Evolutionary conservation across 768 basidiomycete species (phyloP).

Genomic region (Dacryopinax spathularia): DNA sequence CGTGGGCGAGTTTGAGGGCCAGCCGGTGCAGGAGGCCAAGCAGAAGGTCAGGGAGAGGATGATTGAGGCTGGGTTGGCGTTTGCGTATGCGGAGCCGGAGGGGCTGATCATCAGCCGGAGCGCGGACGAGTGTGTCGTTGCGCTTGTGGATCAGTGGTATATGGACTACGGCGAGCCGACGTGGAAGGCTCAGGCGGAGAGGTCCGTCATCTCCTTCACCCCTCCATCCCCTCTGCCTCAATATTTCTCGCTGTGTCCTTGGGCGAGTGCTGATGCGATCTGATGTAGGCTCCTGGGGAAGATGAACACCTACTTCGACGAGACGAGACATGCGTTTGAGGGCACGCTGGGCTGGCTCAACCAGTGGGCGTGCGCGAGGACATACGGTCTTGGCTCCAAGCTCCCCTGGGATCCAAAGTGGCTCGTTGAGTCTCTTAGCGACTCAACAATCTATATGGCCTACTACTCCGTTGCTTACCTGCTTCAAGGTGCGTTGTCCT

Average conservation of each 20-base stretch:
- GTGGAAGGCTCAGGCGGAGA: conserved; percentile 81
- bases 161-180: conserved; percentile 82
- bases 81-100: conserved; percentile 93
- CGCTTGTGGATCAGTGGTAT: conserved; percentile 99
- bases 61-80: conserved; percentile 62
- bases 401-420: conserved; percentile 95
- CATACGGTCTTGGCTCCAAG: conserved; percentile 88
- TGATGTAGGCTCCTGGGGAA: conserved; percentile 48
- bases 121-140: conserved; percentile 95
- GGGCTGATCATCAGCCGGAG: conserved; percentile 76
- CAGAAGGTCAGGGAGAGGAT: conserved; percentile 69
- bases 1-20: conserved; percentile 80
- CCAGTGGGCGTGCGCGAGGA: conserved; percentile 98
- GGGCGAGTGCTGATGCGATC: conserved; percentile 1
- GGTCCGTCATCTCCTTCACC: conserved; percentile 33
- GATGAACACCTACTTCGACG: conserved; percentile 84
- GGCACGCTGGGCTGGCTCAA: conserved; percentile 88
- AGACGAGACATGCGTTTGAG: conserved; percentile 87
- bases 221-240: background rate
- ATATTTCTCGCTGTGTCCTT: background rate
- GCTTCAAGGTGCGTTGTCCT: conserved; percentile 67
- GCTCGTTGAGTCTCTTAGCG: conserved; percentile 90
- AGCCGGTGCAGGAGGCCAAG: conserved; percentile 83
- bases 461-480: conserved; percentile 93
- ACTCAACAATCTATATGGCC: conserved; percentile 96